Evolutionary conservation across 2,329 filamentous ascomycete genomes (phyloP).

Genomic region (Lachnum nothofagi): DNA sequence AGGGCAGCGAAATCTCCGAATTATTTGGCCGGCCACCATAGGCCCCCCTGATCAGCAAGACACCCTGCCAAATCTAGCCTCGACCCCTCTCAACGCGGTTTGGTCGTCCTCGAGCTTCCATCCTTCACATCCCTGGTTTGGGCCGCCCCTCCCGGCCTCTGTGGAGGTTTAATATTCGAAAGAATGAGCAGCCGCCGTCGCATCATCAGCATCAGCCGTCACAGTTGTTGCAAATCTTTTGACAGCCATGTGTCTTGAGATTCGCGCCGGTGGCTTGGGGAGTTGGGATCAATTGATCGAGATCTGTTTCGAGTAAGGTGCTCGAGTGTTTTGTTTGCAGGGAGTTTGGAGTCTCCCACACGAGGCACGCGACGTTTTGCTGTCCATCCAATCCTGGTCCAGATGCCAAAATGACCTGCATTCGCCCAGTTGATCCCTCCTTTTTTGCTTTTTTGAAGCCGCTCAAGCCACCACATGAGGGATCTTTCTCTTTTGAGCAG

Average conservation of each 20-base stretch:
- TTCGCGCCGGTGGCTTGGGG: background rate
- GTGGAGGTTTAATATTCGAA: too few species aligned
- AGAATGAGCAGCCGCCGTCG: too few species aligned
- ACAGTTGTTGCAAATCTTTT: background rate
- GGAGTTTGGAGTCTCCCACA: background rate
- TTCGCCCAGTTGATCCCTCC: background rate
- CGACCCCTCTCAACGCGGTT: background rate
- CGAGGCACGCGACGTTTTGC: constrained; percentile 6
- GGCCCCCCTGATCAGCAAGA: background rate
- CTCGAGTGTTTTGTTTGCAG: background rate
- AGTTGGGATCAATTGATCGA: background rate
- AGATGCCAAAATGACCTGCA: constrained; percentile 3
- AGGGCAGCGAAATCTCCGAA: background rate
- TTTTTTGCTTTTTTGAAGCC: background rate
- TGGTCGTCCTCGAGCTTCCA: background rate
- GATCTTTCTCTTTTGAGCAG: too few species aligned
- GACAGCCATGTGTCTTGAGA: too few species aligned
- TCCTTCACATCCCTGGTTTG: background rate
- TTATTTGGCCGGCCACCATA: constrained; percentile 6
- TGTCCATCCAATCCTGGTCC: background rate
- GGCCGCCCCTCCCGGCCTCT: background rate
- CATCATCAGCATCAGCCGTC: background rate
- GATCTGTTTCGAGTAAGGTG: background rate
- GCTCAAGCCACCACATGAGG: background rate
- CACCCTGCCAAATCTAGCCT: background rate